Evolutionary conservation across 2,329 filamentous ascomycete genomes (phyloP), one percentile per base, ranked within the genome.

Genomic region (Leptographium flavum): DNA sequence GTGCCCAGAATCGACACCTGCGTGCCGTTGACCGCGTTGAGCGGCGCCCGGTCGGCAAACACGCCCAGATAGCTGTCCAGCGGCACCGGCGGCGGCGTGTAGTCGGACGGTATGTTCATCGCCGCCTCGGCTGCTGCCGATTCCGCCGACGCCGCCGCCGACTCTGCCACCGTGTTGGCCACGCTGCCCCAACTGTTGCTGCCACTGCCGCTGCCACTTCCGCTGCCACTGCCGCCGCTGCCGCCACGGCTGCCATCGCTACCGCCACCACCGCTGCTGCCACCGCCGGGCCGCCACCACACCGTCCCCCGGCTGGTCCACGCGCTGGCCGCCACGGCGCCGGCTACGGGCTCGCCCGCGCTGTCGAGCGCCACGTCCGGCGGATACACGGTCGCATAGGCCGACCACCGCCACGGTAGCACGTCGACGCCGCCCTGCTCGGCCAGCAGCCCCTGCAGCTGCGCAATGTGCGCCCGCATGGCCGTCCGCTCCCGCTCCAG

Each of bases 1-100:
- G 82, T 83, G 30, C 85, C 86, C 36, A 92, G 75, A 44, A 93
- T 76, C 1, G 83, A 80, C n/a, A 92, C 66, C 9, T 75, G 77
- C 0, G 82, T 87, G 39, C 83, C 84, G 54, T 81, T 80, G 56
- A 88, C 81, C 8, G 81, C 79, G 60, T 79, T 85, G 32, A 87
- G 63, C 42, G 77, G 75, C 9, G 74, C 73, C 53, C 74, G 76
- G 45, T 81, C 76, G 7, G 72, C 69, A 3, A 72, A 73, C 17
- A 76, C 76, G 32, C 81, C 82, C 4, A 86, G 67, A 52, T 82
- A 82, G 56, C 74, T 78, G 56, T 83, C 76, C 35, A 72, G 25
- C 70, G 66, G 64, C 23, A 66, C 63, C 42, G 67, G 61, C 44
- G 66, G 59, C 19, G 68, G 57, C n/a, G 60, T 58, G 46, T 60